Conservation (phyloP, 2,329 filamentous ascomycete species). For the Colletotrichum tabaci region DNA sequence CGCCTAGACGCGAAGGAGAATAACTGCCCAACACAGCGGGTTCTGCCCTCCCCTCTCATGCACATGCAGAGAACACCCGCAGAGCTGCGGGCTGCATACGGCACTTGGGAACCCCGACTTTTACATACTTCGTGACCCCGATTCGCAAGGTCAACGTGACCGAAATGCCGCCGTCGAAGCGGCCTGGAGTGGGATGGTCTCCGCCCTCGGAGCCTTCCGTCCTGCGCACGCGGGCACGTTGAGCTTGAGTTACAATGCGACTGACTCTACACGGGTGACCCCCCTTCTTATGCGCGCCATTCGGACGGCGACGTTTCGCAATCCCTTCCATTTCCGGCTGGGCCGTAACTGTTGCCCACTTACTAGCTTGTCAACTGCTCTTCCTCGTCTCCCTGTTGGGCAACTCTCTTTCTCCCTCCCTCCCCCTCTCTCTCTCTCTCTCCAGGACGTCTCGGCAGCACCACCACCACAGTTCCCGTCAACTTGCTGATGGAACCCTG, state of each 20-base stretch:
- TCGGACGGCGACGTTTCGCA: slow-evolving; percentile 6
- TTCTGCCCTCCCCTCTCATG: background rate
- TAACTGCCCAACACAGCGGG: background rate
- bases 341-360: background rate
- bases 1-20: background rate
- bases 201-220: background rate
- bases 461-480: slow-evolving; percentile 17
- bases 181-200: background rate
- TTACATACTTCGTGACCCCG: background rate
- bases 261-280: background rate
- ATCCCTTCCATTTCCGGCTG: slow-evolving; percentile 12
- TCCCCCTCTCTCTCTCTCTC: background rate
- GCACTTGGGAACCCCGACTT: slow-evolving; percentile 22
- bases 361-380: background rate
- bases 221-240: background rate
- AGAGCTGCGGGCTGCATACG: slow-evolving; percentile 28
- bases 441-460: background rate
- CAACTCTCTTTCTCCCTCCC: background rate
- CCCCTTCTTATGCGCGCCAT: slow-evolving; percentile 19
- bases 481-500: background rate
- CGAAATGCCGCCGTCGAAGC: background rate
- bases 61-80: background rate
- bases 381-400: background rate
- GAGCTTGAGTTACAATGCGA: no score
- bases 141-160: background rate